phyloP scores from a whole-genome alignment of 352 stramenopile genomes.

The Pythium phragmiticola region DNA sequence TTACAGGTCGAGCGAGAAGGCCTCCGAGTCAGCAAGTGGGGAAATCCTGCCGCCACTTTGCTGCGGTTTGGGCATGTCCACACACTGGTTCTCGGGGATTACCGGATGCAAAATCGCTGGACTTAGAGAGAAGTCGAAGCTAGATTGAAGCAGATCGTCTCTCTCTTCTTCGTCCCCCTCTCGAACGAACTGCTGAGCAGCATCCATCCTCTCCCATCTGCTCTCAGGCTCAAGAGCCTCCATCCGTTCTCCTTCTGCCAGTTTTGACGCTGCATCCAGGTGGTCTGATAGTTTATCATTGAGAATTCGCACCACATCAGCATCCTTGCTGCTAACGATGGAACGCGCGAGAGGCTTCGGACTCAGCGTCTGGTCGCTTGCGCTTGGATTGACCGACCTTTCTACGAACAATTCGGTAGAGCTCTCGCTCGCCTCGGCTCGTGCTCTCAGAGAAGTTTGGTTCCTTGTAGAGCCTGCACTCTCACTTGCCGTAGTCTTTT shows the following conservation, averaged over 20 bases:
- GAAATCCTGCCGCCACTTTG: neutral
- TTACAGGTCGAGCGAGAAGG: conserved; percentile 69
- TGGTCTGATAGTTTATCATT: neutral
- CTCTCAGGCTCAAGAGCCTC: neutral
- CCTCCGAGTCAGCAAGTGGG: conserved; percentile 23
- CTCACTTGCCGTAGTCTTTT: neutral
- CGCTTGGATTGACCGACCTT: neutral
- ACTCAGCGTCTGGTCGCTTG: neutral
- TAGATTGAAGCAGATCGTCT: conserved; percentile 14
- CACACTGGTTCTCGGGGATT: neutral
- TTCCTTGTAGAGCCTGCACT: neutral
- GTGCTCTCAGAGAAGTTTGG: neutral
- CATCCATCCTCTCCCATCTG: neutral
- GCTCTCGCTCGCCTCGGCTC: neutral
- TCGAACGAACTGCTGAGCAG: neutral
- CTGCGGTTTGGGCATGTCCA: neutral
- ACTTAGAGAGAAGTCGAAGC: conserved; percentile 24
- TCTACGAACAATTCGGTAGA: neutral
- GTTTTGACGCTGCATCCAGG: neutral
- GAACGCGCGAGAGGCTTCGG: neutral
- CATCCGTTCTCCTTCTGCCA: neutral
- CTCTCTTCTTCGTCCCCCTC: neutral
- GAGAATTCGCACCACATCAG: neutral
- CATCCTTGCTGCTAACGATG: neutral
- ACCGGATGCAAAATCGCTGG: neutral